Evolutionary conservation across 495 filamentous ascomycete species (phyloP), one percentile per base, ranked within the genome.

Genomic region (Talaromyces proteolyticus): DNA sequence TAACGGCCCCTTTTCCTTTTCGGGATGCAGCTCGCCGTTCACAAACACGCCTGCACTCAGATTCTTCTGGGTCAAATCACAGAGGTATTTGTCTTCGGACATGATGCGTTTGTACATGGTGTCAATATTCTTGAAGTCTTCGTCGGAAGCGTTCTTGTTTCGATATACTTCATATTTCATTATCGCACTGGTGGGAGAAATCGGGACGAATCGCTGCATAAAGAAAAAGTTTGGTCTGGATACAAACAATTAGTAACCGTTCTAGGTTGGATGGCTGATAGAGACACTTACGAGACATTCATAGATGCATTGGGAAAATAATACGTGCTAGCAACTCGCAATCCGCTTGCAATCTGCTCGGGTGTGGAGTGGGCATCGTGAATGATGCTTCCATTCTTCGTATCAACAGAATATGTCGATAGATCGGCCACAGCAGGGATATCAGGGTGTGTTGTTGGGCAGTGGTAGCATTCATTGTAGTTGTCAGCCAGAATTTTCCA

Each of bases 391-490:
- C 57, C 62, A 22, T 58, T 61, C 22, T 63, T 67, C 4, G 68
- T 64, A 37, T 68, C 58, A 7, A 77, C 72, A 16, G 60, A 55
- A 54, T 77, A 76, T 11, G 63, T 61, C 16, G 58, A 60, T 11
- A 77, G 58, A 51, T 77, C 64, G 8, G 70, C 61, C 11, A 74
- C 50, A 14, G 62, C 64, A 8, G 67, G 60, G 46, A 77, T 66
- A 48, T 72, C 66, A 1, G 74, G 73, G 42, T 78, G 74, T 1
- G 72, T 64, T 24, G 71, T 75, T 19, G 55, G 62, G 55, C 75
- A 78, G 54, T 77, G 76, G 47, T 77, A 78, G 52, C 75, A 77
- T 53, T 79, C 72, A 54, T 72, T 75, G 57, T 74, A 77, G 58
- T 72, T 74, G 51, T 76, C 72, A 23, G 67, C 63, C 7, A 74